Conservation (phyloP, 257 asterid species). For the Ophiorrhiza pumila region DNA sequence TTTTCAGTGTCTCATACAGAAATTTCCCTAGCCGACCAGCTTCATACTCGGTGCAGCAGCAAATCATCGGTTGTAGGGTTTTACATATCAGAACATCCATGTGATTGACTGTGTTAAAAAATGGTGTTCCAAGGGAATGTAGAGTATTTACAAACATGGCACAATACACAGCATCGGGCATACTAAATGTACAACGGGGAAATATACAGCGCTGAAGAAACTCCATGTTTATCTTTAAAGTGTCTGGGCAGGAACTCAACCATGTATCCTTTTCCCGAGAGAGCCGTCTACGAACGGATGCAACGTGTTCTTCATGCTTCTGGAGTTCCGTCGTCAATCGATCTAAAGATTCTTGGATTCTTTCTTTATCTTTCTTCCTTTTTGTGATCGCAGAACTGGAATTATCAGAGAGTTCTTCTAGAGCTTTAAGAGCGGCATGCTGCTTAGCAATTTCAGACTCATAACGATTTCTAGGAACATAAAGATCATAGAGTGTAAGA, state of each 20-base stretch:
- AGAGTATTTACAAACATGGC: slow-evolving; percentile 94
- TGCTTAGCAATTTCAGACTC: slow-evolving; percentile 84
- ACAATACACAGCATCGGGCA: slow-evolving; percentile 98
- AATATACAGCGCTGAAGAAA: slow-evolving; percentile 97
- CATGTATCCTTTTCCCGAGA: slow-evolving; percentile 92
- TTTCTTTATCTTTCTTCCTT: slow-evolving; percentile 96
- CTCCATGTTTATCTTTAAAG: slow-evolving; percentile 96
- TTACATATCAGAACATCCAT: slow-evolving; percentile 95
- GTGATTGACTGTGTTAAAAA: slow-evolving; percentile 97
- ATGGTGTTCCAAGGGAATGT: slow-evolving; percentile 97
- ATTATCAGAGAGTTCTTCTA: slow-evolving; percentile 92
- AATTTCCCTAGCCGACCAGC: slow-evolving; percentile 96
- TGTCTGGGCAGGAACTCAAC: slow-evolving; percentile 98
- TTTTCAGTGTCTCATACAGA: slow-evolving; percentile 85
- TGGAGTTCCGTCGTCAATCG: slow-evolving; percentile 75
- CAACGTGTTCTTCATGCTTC: slow-evolving; percentile 94
- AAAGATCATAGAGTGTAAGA: slow-evolving; percentile 92
- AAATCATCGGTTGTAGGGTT: slow-evolving; percentile 98
- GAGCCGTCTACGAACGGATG: slow-evolving; percentile 87
- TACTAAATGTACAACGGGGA: slow-evolving; percentile 97
- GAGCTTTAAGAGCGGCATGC: slow-evolving; percentile 88
- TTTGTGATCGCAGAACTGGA: slow-evolving; percentile 97
- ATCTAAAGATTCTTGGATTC: slow-evolving; percentile 97
- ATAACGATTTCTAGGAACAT: slow-evolving; percentile 88
- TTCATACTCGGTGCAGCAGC: slow-evolving; percentile 99